These are phyloP conservation scores for Obelidium mucronatum DNA, from an alignment of 192 early-diverging fungal genomes.

Conservation along the genomic window DNA sequence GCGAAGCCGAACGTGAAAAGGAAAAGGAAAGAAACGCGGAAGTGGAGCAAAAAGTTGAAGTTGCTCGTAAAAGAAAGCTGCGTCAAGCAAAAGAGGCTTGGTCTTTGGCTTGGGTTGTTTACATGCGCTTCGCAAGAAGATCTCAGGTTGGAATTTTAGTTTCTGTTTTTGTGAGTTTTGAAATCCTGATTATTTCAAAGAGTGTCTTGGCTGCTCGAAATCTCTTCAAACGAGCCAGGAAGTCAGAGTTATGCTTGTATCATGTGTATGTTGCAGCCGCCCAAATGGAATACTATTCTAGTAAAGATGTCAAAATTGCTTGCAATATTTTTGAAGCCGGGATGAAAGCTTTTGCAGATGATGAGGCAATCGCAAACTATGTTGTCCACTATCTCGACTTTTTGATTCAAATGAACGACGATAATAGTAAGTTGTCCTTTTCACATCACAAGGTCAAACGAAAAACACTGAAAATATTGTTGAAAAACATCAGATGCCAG, in stretches of 20 bases:
- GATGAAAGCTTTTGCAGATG: conserved; percentile 78
- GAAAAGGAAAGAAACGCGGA: conserved; percentile 67
- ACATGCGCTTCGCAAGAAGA: conserved; percentile 83
- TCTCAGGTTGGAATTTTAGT: conserved; percentile 63
- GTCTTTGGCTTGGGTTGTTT: conserved; percentile 84
- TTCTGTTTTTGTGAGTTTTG: background rate
- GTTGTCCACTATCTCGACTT: conserved; percentile 86
- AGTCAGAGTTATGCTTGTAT: conserved; percentile 75
- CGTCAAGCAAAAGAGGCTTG: conserved; percentile 63
- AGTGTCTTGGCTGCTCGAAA: conserved; percentile 75
- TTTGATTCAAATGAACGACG: conserved; percentile 88
- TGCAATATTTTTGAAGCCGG: conserved; percentile 92
- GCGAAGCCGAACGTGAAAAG: conserved; percentile 59
- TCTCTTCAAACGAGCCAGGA: conserved; percentile 81
- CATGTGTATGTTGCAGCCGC: conserved; percentile 92
- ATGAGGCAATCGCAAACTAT: conserved; percentile 58
- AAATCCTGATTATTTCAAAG: conserved; percentile 38
- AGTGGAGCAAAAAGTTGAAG: conserved; percentile 65
- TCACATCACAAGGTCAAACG: background rate
- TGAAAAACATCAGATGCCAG: conserved; percentile 51
- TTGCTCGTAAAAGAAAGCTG: conserved; percentile 58
- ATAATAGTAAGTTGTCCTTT: conserved; percentile 68
- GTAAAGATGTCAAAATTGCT: conserved; percentile 82
- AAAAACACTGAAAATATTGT: no score
- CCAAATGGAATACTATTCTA: conserved; percentile 91